Conservation (phyloP, 108 stramenopile species). For the Chaetoceros muelleri region DNA sequence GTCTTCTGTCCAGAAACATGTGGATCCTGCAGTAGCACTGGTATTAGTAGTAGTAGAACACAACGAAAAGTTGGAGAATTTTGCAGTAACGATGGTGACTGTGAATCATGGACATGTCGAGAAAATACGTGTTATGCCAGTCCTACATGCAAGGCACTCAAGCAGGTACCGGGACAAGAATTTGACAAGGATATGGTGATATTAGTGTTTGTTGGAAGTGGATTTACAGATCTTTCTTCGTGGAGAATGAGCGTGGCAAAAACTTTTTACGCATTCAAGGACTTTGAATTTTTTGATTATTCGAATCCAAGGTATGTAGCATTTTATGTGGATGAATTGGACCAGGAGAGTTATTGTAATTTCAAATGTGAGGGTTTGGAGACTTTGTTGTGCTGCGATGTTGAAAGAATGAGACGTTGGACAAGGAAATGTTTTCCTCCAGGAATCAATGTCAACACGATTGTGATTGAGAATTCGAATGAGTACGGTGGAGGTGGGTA, state of each 20-base stretch:
- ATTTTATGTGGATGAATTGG: background rate
- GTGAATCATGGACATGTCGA: background rate
- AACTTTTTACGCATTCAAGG: background rate
- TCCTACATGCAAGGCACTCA: background rate
- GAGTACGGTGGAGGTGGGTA: background rate
- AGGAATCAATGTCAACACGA: background rate
- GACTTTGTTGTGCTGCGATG: background rate
- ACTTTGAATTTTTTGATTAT: background rate
- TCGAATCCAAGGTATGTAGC: background rate
- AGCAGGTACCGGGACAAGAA: background rate
- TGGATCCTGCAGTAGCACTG: background rate
- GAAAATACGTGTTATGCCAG: background rate
- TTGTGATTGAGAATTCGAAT: background rate
- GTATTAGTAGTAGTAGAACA: no score
- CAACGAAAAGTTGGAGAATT: background rate
- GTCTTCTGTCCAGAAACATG: background rate
- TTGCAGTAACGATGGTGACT: background rate
- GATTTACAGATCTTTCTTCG: background rate
- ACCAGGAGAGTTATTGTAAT: background rate
- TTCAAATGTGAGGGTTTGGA: background rate
- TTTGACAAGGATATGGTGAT: background rate
- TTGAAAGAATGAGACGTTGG: background rate
- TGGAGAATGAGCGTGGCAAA: background rate
- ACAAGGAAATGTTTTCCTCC: background rate
- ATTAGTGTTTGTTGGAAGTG: background rate